Evolutionary conservation across 2,329 filamentous ascomycete genomes (phyloP).

Genomic region (Cryphonectria radicalis): DNA sequence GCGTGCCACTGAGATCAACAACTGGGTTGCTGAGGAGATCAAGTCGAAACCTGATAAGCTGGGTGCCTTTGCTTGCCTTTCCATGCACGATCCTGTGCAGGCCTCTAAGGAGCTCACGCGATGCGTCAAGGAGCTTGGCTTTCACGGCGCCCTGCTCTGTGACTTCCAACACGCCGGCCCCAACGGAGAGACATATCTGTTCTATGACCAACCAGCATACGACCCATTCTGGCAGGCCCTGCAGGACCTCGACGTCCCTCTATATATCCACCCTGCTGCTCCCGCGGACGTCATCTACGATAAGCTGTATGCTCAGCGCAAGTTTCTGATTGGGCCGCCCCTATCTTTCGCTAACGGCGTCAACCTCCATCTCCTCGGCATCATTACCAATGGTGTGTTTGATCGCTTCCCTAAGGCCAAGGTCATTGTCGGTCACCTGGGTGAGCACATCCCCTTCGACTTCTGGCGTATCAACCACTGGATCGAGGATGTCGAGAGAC

Average conservation of each 20-base stretch:
- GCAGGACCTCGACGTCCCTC: conserved; percentile 63
- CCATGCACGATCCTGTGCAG: conserved; percentile 57
- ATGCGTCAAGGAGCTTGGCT: conserved; percentile 61
- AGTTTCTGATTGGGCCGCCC: conserved; percentile 64
- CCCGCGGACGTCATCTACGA: conserved; percentile 50
- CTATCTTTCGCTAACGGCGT: conserved; percentile 63
- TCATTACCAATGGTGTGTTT: conserved; percentile 56
- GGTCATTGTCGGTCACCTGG: conserved; percentile 52
- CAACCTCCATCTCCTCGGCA: conserved; percentile 58
- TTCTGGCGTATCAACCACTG: conserved; percentile 57
- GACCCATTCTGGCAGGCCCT: conserved; percentile 64
- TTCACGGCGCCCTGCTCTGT: conserved; percentile 66
- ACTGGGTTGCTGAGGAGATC: conserved; percentile 45
- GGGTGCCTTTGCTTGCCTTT: conserved; percentile 54
- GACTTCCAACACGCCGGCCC: conserved; percentile 62
- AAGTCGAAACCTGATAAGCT: conserved; percentile 45
- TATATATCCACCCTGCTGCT: conserved; percentile 66
- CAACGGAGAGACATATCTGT: conserved; percentile 64
- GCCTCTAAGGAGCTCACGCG: conserved; percentile 55
- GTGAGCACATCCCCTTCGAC: conserved; percentile 55
- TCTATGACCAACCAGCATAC: conserved; percentile 66
- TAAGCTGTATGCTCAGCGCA: conserved; percentile 55
- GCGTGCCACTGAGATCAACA: conserved; percentile 48
- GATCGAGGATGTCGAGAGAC: conserved; percentile 50
- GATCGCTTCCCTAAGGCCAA: conserved; percentile 51